Evolutionary conservation across 331 rosid genomes (phyloP).

Genomic region (Malus hybrid): DNA sequence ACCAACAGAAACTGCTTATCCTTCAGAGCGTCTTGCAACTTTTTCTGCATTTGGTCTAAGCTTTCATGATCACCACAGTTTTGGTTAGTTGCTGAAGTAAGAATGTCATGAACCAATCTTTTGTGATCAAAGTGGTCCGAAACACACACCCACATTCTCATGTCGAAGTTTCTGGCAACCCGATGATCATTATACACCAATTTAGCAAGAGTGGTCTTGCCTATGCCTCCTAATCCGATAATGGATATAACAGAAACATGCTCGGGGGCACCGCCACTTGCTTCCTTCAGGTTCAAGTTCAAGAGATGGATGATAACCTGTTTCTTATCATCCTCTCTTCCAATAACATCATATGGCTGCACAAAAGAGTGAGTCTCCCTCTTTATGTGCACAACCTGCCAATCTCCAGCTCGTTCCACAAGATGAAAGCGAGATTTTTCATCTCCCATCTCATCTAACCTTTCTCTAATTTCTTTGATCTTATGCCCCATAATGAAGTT

Average conservation of each 20-base stretch:
- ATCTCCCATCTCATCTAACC: not conserved
- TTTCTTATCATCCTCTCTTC: slow-evolving; percentile 13
- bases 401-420: not conserved
- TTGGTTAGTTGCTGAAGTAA: slow-evolving; percentile 1
- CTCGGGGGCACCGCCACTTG: not conserved
- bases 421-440: not conserved
- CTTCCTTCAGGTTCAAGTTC: not conserved
- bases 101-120: not conserved
- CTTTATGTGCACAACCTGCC: not conserved
- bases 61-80: not conserved
- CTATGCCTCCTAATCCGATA: slow-evolving; percentile 13
- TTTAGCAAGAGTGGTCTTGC: slow-evolving; percentile 17
- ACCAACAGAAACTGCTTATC: slow-evolving; percentile 9
- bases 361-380: slow-evolving; percentile 20
- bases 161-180: slow-evolving; percentile 1
- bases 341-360: slow-evolving; percentile 1
- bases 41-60: slow-evolving; percentile 4
- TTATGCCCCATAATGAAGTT: not conserved
- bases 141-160: slow-evolving; percentile 6
- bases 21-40: not conserved
- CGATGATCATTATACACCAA: slow-evolving; percentile 10
- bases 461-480: slow-evolving; percentile 7
- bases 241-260: slow-evolving; percentile 1
- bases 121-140: slow-evolving; percentile 11
- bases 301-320: not conserved